These are phyloP conservation scores for Boletus pseudo-olivaceus DNA, from an alignment of 768 basidiomycete genomes.

Conservation along the genomic window DNA sequence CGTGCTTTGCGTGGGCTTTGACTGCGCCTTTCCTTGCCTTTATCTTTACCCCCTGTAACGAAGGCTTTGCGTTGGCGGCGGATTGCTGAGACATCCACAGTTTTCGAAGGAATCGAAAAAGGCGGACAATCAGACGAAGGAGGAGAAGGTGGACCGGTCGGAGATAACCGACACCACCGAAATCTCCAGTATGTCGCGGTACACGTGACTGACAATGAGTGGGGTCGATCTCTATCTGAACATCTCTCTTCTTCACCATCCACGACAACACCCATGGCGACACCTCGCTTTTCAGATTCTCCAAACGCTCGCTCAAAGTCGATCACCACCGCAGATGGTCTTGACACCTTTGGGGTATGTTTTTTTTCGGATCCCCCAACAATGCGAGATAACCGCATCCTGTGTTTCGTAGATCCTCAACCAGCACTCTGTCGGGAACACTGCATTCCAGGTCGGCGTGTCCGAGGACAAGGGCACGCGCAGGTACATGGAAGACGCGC, in stretches of 20 bases:
- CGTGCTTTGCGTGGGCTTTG: conserved; percentile 92
- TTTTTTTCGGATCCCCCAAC: not conserved
- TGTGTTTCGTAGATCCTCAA: conserved; percentile 33
- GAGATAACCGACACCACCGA: conserved; percentile 22
- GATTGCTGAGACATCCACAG: conserved; percentile 93
- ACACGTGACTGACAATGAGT: conserved; percentile 23
- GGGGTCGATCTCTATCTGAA: not conserved
- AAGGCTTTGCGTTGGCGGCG: conserved; percentile 77
- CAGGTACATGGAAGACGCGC: conserved; percentile 95
- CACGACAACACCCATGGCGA: conserved; percentile 20
- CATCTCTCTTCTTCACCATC: conserved; percentile 6
- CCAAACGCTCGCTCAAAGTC: conserved; percentile 81
- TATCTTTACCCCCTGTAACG: conserved; percentile 88
- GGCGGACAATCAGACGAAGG: conserved; percentile 20
- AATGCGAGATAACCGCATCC: not conserved
- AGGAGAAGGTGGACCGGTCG: conserved; percentile 3
- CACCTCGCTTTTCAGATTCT: conserved; percentile 47
- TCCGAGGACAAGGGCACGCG: conserved; percentile 87
- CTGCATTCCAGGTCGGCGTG: conserved; percentile 59
- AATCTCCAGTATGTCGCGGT: conserved; percentile 10
- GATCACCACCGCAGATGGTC: conserved; percentile 69
- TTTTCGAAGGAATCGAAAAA: conserved; percentile 38
- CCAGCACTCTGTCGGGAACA: conserved; percentile 64
- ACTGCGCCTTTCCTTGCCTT: conserved; percentile 92
- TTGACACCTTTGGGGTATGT: conserved; percentile 76